Conservation (phyloP, 495 filamentous ascomycete species). For the Thermothielavioides terrestris region DNA sequence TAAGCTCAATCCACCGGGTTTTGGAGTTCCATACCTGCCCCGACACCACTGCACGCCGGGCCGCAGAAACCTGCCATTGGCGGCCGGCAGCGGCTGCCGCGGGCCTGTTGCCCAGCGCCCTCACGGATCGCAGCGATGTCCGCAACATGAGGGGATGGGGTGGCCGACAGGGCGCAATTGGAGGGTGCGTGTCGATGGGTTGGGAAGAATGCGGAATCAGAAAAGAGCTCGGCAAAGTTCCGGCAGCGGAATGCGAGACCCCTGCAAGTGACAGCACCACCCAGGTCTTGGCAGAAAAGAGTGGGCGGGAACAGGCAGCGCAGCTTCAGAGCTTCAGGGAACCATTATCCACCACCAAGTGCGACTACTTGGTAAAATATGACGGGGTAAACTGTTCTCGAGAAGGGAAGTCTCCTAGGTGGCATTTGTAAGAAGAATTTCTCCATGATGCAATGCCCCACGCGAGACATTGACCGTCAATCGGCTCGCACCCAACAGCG, state of each 20-base stretch:
- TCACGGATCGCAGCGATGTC: conserved; percentile 52
- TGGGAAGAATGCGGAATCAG: conserved; percentile 33
- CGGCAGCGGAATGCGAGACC: conserved; percentile 19
- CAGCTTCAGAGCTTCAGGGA: neutral
- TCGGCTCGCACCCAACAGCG: neutral
- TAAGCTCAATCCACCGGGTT: too few species aligned
- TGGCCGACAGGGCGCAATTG: conserved; percentile 35
- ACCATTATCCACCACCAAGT: too few species aligned
- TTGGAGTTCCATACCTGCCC: too few species aligned
- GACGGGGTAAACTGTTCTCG: too few species aligned
- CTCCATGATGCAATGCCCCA: too few species aligned
- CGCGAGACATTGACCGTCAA: neutral
- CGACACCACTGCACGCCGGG: conserved; percentile 21
- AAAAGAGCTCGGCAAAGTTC: conserved; percentile 36
- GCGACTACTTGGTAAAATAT: too few species aligned
- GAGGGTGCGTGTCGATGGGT: conserved; percentile 28
- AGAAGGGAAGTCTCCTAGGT: too few species aligned
- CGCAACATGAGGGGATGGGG: conserved; percentile 60
- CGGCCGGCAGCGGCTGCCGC: conserved; percentile 36
- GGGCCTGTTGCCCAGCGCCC: conserved; percentile 44
- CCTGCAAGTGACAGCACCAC: conserved; percentile 2
- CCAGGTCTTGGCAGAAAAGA: conserved; percentile 6
- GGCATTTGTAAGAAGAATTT: too few species aligned
- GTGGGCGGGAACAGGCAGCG: neutral
- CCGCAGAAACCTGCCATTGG: conserved; percentile 48